Conservation (phyloP, 2,329 filamentous ascomycete genomes). For the Alternaria sp. region DNA sequence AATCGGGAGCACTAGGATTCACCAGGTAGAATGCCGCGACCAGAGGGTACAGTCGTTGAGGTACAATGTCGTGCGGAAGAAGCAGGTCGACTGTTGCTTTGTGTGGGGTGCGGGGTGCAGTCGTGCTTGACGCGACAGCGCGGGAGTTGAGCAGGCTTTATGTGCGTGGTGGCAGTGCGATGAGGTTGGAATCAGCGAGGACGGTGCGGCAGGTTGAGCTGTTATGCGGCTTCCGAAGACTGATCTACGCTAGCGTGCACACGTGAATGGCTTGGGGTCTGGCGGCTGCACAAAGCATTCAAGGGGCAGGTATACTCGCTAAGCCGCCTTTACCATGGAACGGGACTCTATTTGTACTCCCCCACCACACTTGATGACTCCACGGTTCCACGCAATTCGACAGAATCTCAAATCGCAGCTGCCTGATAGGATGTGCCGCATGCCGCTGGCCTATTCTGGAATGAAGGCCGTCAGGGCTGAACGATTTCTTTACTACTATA, state of each 20-base stretch:
- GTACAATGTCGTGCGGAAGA: not conserved
- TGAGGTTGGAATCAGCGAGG: not conserved
- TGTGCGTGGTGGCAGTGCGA: not conserved
- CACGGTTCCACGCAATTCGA: not conserved
- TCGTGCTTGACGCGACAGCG: not conserved
- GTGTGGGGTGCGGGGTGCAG: not conserved
- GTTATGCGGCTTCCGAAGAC: constrained; percentile 6
- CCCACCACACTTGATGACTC: not conserved
- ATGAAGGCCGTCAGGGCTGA: not conserved
- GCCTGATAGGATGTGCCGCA: not conserved
- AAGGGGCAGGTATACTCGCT: constrained; percentile 3
- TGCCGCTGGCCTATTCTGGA: not conserved
- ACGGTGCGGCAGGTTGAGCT: not conserved
- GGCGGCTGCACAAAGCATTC: not conserved
- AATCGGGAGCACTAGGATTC: not conserved
- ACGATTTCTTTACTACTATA: not conserved
- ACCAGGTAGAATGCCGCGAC: not conserved
- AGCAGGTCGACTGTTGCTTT: not conserved
- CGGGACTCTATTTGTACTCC: not conserved
- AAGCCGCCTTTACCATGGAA: constrained; percentile 9
- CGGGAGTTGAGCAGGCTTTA: not conserved
- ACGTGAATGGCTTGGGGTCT: constrained; percentile 9
- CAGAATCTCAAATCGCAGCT: not conserved
- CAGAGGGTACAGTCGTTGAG: not conserved
- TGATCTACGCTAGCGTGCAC: constrained; percentile 8